phyloP scores from a whole-genome alignment of 192 early-diverging fungal genomes.

The Coemansia sp. region DNA sequence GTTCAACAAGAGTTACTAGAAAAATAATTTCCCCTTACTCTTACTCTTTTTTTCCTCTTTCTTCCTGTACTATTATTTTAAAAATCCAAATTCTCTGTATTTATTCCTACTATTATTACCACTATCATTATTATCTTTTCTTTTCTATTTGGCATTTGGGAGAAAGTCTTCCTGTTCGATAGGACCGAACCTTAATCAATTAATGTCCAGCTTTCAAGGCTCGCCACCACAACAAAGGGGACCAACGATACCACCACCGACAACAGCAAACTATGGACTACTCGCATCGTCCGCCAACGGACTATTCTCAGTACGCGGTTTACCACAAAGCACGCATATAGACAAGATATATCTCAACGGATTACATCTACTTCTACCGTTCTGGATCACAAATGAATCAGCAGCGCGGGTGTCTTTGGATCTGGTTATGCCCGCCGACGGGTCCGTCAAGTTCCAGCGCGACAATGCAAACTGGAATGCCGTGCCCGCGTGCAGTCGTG shows the following conservation, averaged over 20 bases:
- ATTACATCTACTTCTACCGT: conserved; percentile 44
- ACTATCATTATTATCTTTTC: neutral
- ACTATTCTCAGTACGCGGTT: conserved; percentile 41
- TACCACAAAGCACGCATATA: conserved; percentile 26
- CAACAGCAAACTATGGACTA: conserved; percentile 27
- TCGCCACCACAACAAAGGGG: conserved; percentile 3
- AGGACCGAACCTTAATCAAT: neutral
- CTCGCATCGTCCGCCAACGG: conserved; percentile 15
- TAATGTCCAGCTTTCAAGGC: conserved; percentile 4
- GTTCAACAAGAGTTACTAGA: neutral
- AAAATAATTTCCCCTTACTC: neutral
- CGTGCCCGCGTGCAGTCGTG: conserved; percentile 15
- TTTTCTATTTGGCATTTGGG: neutral
- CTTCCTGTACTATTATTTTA: neutral
- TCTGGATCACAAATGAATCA: conserved; percentile 39
- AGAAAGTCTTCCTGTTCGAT: no score
- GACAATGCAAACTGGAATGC: conserved; percentile 52
- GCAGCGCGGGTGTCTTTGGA: conserved; percentile 12
- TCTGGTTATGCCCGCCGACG: conserved; percentile 6
- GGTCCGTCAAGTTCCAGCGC: conserved; percentile 31
- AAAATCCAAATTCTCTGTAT: neutral
- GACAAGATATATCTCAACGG: conserved; percentile 51
- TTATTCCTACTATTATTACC: neutral
- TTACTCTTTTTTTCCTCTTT: neutral
- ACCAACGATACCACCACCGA: neutral